Evolutionary conservation across 1,284 basidiomycete genomes (phyloP).

Genomic region (Amylostereum areolatum): DNA sequence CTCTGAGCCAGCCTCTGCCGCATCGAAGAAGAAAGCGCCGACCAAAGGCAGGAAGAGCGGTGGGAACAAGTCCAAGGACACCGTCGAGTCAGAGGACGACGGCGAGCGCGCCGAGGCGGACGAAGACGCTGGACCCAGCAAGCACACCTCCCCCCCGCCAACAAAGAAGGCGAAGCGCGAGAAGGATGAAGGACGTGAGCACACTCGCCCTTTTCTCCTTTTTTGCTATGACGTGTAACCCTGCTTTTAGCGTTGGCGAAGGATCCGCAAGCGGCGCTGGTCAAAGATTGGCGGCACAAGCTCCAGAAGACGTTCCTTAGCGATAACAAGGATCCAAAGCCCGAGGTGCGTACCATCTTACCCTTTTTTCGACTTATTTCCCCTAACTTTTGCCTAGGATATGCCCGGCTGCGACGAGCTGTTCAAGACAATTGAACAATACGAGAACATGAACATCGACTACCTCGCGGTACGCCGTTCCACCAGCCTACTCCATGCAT

Average conservation of each 20-base stretch:
- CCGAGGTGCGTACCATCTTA: slow-evolving; percentile 37
- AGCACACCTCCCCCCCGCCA: slow-evolving; percentile 50
- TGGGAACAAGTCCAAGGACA: slow-evolving; percentile 54
- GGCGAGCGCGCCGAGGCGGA: slow-evolving; percentile 36
- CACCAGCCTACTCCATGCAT: background rate
- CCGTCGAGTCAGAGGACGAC: slow-evolving; percentile 73
- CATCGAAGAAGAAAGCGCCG: slow-evolving; percentile 32
- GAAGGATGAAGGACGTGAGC: slow-evolving; percentile 52
- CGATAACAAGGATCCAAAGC: slow-evolving; percentile 49
- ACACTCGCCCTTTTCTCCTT: slow-evolving; percentile 7
- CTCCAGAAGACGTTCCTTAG: slow-evolving; percentile 86
- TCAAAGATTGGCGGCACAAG: slow-evolving; percentile 86
- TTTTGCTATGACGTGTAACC: slow-evolving; percentile 5
- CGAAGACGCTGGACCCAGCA: slow-evolving; percentile 46
- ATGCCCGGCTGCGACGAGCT: slow-evolving; percentile 74
- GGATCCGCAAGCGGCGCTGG: slow-evolving; percentile 72
- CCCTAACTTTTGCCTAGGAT: slow-evolving; percentile 41
- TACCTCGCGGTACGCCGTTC: slow-evolving; percentile 62
- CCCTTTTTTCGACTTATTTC: slow-evolving; percentile 4
- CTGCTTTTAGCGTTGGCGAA: slow-evolving; percentile 33
- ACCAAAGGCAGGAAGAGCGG: slow-evolving; percentile 49
- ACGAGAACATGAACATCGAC: slow-evolving; percentile 78
- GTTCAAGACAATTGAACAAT: slow-evolving; percentile 81
- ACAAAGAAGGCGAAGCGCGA: slow-evolving; percentile 63
- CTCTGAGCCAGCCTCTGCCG: slow-evolving; percentile 29